Evolutionary conservation across 257 asterid genomes (phyloP).

Genomic region (Perilla frutescens): DNA sequence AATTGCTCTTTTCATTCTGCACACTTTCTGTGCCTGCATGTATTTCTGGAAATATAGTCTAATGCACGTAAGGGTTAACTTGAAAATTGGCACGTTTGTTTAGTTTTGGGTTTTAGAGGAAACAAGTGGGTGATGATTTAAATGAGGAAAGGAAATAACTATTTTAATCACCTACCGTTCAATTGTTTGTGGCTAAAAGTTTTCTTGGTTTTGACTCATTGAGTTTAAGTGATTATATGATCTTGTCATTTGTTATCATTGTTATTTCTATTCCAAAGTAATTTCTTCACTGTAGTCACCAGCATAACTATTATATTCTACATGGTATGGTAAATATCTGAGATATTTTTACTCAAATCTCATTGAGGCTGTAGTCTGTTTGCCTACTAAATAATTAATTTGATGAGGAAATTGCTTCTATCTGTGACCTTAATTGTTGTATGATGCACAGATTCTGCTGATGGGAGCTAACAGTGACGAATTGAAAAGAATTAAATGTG

Average conservation of each 20-base stretch:
- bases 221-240: neutral
- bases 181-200: neutral
- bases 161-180: neutral
- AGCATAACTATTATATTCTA: neutral
- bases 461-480: slow-evolving; percentile 85
- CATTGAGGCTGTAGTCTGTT: neutral
- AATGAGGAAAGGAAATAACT: neutral
- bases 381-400: neutral
- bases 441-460: slow-evolving; percentile 72
- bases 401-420: slow-evolving; percentile 7
- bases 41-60: neutral
- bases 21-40: neutral
- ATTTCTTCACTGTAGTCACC: neutral
- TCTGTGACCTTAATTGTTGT: slow-evolving; percentile 10
- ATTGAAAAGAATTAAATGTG: slow-evolving; percentile 83
- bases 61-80: too few relatives aligned
- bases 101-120: neutral
- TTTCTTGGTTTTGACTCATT: neutral
- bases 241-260: neutral
- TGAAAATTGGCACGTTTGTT: neutral
- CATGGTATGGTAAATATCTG: neutral
- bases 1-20: slow-evolving; percentile 2
- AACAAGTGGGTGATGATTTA: neutral
- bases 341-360: slow-evolving; percentile 6
- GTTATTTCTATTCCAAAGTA: neutral